Conservation (phyloP, 352 stramenopile species). For the Pythium folliculosum region DNA sequence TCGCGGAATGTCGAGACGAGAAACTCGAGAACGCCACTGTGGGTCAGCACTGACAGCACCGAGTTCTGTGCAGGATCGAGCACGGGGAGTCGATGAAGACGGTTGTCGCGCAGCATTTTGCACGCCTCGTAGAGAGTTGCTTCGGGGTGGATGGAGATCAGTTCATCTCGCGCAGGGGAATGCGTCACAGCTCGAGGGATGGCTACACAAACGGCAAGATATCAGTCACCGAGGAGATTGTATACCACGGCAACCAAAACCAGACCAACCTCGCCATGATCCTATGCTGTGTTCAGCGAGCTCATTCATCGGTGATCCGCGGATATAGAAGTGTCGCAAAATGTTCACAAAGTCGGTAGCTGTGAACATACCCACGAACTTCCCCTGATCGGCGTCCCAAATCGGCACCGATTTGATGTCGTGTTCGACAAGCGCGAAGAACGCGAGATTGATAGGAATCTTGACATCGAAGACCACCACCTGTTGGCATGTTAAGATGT, state of each 20-base stretch:
- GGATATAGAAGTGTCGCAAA: slow-evolving; percentile 93
- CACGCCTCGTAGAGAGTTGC: slow-evolving; percentile 91
- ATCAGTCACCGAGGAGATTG: neutral
- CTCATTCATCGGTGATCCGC: slow-evolving; percentile 89
- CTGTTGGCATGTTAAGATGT: slow-evolving; percentile 17
- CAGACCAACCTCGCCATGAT: slow-evolving; percentile 69
- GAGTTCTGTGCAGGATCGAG: slow-evolving; percentile 92
- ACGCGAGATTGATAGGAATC: slow-evolving; percentile 98
- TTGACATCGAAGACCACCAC: slow-evolving; percentile 98
- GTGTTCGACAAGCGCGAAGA: slow-evolving; percentile 99
- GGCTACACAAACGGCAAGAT: slow-evolving; percentile 41
- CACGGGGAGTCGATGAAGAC: slow-evolving; percentile 94
- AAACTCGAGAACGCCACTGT: slow-evolving; percentile 94
- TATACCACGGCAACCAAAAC: neutral
- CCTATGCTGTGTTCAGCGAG: slow-evolving; percentile 85
- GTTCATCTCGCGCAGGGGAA: slow-evolving; percentile 57
- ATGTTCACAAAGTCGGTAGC: slow-evolving; percentile 99
- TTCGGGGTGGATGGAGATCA: slow-evolving; percentile 85
- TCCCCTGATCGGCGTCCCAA: slow-evolving; percentile 93
- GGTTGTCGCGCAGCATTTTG: slow-evolving; percentile 82
- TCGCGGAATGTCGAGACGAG: slow-evolving; percentile 97
- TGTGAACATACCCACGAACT: slow-evolving; percentile 98
- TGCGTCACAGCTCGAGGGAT: slow-evolving; percentile 85
- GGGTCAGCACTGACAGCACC: slow-evolving; percentile 93
- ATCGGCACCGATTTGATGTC: slow-evolving; percentile 98